Conservation (phyloP, 805 yeast genomes). For the Citeromyces matritensis region DNA sequence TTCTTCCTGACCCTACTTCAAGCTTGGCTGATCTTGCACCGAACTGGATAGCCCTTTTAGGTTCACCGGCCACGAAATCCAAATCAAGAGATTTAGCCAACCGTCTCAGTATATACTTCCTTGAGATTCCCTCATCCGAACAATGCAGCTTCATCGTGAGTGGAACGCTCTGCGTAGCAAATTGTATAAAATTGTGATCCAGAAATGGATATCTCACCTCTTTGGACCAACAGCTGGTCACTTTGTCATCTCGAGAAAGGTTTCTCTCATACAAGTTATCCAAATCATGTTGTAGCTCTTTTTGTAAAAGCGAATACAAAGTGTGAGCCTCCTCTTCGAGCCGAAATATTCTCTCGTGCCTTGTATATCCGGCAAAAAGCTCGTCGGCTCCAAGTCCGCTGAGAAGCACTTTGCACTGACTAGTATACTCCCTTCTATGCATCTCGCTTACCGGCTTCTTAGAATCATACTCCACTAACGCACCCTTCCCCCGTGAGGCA, state of each 20-base stretch:
- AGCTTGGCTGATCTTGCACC: constrained; percentile 94
- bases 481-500: constrained; percentile 54
- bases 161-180: constrained; percentile 29
- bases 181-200: constrained; percentile 42
- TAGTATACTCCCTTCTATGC: constrained; percentile 17
- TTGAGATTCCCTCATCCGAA: constrained; percentile 15
- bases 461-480: constrained; percentile 7
- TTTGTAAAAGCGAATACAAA: constrained; percentile 25
- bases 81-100: constrained; percentile 31
- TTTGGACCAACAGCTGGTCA: constrained; percentile 72
- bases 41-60: constrained; percentile 91
- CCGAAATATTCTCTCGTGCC: constrained; percentile 46
- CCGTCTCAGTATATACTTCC: constrained; percentile 45
- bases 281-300: constrained; percentile 59
- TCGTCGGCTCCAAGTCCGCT: constrained; percentile 98
- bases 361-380: constrained; percentile 86
- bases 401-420: constrained; percentile 54
- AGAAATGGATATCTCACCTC: constrained; percentile 84
- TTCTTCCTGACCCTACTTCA: constrained; percentile 64
- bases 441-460: constrained; percentile 1
- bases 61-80: constrained; percentile 48
- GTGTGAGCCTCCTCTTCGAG: constrained; percentile 4
- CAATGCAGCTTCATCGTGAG: constrained; percentile 25
- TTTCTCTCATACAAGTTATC: constrained; percentile 65
- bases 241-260: constrained; percentile 85